A percentile compares a stretch with the other conserved stretches of the same genome.
Evolutionary conservation across 371 early-diverging fungal species (phyloP).

Genomic region (Saksenaea oblongispora): DNA sequence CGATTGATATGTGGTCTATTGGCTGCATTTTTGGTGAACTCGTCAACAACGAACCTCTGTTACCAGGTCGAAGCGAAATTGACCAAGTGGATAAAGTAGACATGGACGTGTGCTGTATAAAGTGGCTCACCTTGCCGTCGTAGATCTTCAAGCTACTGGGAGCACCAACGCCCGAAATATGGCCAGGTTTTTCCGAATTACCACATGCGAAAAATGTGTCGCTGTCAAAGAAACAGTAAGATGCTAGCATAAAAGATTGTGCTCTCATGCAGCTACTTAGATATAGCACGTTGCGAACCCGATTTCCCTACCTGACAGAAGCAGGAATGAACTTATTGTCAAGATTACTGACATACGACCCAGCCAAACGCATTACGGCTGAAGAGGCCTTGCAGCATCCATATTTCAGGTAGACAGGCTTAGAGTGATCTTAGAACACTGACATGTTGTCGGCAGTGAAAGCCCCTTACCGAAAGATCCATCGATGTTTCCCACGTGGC

Average conservation of each 20-base stretch:
- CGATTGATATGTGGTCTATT: conserved; percentile 98
- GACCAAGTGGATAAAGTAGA: conserved; percentile 80
- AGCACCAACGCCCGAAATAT: conserved; percentile 66
- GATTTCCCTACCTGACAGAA: conserved; percentile 74
- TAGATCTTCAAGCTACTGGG: conserved; percentile 78
- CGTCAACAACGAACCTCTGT: conserved; percentile 69
- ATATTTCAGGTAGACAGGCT: conserved; percentile 88
- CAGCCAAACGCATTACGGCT: conserved; percentile 83
- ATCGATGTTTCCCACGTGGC: conserved; percentile 94
- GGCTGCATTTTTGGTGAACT: conserved; percentile 95
- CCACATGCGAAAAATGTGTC: conserved; percentile 76
- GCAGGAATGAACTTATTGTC: conserved; percentile 81
- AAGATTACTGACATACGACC: conserved; percentile 87
- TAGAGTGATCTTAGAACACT: too few species aligned
- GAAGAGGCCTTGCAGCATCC: conserved; percentile 82
- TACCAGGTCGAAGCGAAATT: conserved; percentile 80
- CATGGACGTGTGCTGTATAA: too few species aligned
- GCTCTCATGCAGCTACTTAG: too few species aligned
- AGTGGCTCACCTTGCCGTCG: background rate
- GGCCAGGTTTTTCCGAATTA: conserved; percentile 73
- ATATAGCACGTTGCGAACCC: conserved; percentile 56
- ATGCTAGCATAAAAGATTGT: too few species aligned
- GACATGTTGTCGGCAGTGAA: conserved; percentile 46
- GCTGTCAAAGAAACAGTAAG: conserved; percentile 57
- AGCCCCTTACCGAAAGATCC: conserved; percentile 91